These are phyloP conservation scores for Lasiosphaeria miniovina DNA, from an alignment of 495 filamentous ascomycete species.

Conservation along the genomic window DNA sequence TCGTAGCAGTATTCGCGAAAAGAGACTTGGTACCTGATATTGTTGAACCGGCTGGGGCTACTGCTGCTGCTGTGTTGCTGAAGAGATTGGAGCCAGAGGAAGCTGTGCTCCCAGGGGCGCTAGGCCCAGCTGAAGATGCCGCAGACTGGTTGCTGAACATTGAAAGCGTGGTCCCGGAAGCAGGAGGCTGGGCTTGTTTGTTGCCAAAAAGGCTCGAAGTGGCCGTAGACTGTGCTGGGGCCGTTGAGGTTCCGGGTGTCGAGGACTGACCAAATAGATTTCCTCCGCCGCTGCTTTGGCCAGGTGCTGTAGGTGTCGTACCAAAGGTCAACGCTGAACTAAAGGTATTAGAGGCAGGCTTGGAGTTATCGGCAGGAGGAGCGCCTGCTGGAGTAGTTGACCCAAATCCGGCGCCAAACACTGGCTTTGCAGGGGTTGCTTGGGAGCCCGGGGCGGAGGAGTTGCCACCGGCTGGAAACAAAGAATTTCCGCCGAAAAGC, in stretches of 20 bases:
- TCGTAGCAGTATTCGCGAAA: conserved; percentile 8
- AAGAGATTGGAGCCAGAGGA: neutral
- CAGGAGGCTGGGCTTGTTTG: conserved; percentile 5
- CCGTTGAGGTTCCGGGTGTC: conserved; percentile 10
- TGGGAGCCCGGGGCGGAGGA: conserved; percentile 3
- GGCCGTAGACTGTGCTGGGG: conserved; percentile 4
- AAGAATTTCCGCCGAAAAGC: neutral
- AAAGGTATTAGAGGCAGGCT: conserved; percentile 13
- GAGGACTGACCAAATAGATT: conserved; percentile 19
- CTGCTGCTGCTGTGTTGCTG: conserved; percentile 2
- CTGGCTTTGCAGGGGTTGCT: conserved; percentile 31
- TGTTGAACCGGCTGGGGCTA: neutral
- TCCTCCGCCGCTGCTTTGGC: neutral
- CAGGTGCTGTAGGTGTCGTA: conserved; percentile 14
- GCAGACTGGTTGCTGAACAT: conserved; percentile 32
- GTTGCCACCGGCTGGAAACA: conserved; percentile 10
- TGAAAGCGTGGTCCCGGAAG: conserved; percentile 21
- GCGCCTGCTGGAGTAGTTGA: conserved; percentile 34
- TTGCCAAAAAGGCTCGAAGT: conserved; percentile 4
- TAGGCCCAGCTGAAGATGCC: neutral
- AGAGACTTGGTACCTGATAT: conserved; percentile 12
- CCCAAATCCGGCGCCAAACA: conserved; percentile 20
- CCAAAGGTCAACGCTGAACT: conserved; percentile 13
- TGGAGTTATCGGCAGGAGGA: conserved; percentile 26
- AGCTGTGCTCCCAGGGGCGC: conserved; percentile 1